Percentiles rank a stretch among this genome's conserved stretches.
phyloP scores from a whole-genome alignment of 2,329 filamentous ascomycete species.

The Chrysoporthe austroafricana region DNA sequence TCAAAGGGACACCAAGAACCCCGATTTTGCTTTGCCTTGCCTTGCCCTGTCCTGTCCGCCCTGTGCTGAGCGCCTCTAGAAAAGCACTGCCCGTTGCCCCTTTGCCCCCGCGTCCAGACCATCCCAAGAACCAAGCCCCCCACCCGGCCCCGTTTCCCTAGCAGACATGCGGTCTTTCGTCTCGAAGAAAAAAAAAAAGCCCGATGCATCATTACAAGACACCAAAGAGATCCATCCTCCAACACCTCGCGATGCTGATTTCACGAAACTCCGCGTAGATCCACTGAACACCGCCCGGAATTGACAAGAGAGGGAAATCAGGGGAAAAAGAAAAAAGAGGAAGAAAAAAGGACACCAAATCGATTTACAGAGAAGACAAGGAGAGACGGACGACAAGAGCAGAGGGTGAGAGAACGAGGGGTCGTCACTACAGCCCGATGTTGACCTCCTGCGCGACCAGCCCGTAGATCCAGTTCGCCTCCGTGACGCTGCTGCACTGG shows the following conservation, averaged over 20 bases:
- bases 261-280: conserved; percentile 1
- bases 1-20: too few relatives aligned
- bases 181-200: not conserved
- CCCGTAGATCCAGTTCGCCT: conserved; percentile 60
- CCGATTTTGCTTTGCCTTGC: not conserved
- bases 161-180: not conserved
- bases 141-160: not conserved
- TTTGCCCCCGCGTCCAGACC: not conserved
- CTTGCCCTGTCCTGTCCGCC: not conserved
- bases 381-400: not conserved
- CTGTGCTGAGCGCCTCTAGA: too few relatives aligned
- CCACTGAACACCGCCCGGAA: conserved; percentile 8
- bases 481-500: conserved; percentile 57
- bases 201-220: conserved; percentile 18
- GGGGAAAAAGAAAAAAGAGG: conserved; percentile 20
- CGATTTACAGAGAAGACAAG: not conserved
- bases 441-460: conserved; percentile 62
- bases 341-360: not conserved
- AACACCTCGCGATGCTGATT: conserved; percentile 27
- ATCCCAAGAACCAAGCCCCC: not conserved
- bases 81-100: not conserved
- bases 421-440: conserved; percentile 32
- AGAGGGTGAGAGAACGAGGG: not conserved
- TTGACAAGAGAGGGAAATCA: conserved; percentile 21
- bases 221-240: conserved; percentile 20